Conservation (phyloP, 805 yeast species). For the Candida chauliodis region DNA sequence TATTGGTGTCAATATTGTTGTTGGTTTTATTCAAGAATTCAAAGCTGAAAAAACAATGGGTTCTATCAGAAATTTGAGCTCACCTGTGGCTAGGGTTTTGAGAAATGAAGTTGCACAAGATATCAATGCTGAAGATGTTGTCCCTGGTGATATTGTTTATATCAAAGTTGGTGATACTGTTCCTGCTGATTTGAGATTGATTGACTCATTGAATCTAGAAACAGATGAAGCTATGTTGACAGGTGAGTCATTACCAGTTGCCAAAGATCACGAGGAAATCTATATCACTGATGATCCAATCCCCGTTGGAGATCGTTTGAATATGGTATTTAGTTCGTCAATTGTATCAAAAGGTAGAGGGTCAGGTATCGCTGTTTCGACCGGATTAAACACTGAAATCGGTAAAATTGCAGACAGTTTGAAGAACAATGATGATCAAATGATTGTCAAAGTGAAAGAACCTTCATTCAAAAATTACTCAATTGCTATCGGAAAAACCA, state of each 20-base stretch:
- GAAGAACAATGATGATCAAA: conserved; percentile 34
- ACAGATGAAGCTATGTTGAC: conserved; percentile 67
- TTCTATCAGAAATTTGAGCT: conserved; percentile 59
- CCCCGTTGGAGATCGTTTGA: conserved; percentile 72
- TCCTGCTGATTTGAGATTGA: conserved; percentile 68
- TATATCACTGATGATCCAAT: conserved; percentile 31
- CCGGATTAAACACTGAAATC: conserved; percentile 72
- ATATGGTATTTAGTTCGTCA: conserved; percentile 69
- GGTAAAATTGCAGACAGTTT: conserved; percentile 69
- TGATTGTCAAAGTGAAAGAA: conserved; percentile 40
- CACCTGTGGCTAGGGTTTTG: conserved; percentile 67
- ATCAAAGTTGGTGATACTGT: conserved; percentile 70
- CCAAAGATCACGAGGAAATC: conserved; percentile 44
- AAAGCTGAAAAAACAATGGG: conserved; percentile 81
- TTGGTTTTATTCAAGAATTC: conserved; percentile 69
- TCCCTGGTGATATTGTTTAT: conserved; percentile 68
- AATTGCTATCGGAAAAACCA: conserved; percentile 45
- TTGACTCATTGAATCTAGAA: conserved; percentile 60
- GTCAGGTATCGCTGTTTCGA: conserved; percentile 59
- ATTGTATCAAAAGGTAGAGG: conserved; percentile 75
- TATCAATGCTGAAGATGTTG: conserved; percentile 60
- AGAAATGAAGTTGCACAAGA: conserved; percentile 57
- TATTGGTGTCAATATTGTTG: conserved; percentile 55
- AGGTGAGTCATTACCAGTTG: conserved; percentile 65
- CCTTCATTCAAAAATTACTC: conserved; percentile 43